A percentile compares a stretch with the other conserved stretches of the same genome.
Conservation (phyloP, 2,329 filamentous ascomycete species). For the Conoideocrella luteorostrata region DNA sequence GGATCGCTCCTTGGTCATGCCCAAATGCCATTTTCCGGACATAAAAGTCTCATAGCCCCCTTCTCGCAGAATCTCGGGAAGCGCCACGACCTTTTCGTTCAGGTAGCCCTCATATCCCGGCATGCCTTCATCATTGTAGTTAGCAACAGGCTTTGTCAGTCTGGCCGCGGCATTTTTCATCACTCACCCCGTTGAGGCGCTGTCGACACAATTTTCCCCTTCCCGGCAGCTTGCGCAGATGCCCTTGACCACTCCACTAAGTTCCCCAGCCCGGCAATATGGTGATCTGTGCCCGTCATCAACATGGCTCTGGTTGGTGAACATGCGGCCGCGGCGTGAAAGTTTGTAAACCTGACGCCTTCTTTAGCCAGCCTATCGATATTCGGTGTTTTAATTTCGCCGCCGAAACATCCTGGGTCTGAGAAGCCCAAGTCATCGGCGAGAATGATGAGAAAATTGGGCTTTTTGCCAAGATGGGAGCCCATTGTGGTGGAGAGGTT, state of each 20-base stretch:
- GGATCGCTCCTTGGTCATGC: constrained; percentile 48
- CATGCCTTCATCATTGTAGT: constrained; percentile 42
- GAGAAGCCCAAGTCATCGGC: constrained; percentile 20
- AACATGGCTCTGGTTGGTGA: constrained; percentile 61
- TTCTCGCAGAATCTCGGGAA: constrained; percentile 53
- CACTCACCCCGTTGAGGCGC: no score
- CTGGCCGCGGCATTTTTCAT: no score
- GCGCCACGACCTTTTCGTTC: constrained; percentile 50
- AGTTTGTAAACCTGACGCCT: constrained; percentile 54
- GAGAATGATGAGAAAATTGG: constrained; percentile 20
- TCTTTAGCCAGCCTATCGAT: constrained; percentile 16
- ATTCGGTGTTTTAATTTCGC: constrained; percentile 19
- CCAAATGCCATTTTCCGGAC: constrained; percentile 59
- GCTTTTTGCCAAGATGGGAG: constrained; percentile 7
- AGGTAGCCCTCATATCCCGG: constrained; percentile 60
- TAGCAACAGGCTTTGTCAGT: no score
- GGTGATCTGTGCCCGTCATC: constrained; percentile 51
- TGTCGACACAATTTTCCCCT: not conserved
- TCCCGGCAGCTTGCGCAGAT: constrained; percentile 13
- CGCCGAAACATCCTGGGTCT: constrained; percentile 17
- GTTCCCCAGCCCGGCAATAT: constrained; percentile 52
- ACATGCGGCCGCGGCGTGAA: constrained; percentile 59
- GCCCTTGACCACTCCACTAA: constrained; percentile 41
- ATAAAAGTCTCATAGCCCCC: constrained; percentile 55
- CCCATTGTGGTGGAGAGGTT: not conserved